Evolutionary conservation across 768 basidiomycete species (phyloP).

Genomic region (Mycena crocata): DNA sequence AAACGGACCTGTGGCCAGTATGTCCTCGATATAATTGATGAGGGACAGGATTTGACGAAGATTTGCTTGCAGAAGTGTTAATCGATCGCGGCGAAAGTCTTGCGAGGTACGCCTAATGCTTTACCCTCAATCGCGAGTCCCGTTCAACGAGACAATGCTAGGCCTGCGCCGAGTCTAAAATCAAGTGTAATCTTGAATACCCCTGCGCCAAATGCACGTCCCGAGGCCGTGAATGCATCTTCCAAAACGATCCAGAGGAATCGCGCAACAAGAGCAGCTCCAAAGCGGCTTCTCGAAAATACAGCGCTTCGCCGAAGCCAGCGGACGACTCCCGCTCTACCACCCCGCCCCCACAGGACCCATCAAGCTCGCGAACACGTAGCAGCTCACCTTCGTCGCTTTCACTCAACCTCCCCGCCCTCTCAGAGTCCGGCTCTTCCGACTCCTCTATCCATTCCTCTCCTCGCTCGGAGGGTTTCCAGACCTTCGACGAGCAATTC

Average conservation of each 20-base stretch:
- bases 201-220: slow-evolving; percentile 76
- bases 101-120: slow-evolving; percentile 58
- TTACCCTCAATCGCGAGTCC: no score
- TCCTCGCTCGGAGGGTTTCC: slow-evolving; percentile 48
- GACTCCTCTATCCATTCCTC: slow-evolving; percentile 51
- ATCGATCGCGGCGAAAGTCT: slow-evolving; percentile 73
- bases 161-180: slow-evolving; percentile 81
- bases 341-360: background rate
- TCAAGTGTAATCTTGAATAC: slow-evolving; percentile 76
- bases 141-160: slow-evolving; percentile 30
- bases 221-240: slow-evolving; percentile 73
- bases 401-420: background rate
- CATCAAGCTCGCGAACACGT: background rate
- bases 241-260: slow-evolving; percentile 61
- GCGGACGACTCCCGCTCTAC: background rate
- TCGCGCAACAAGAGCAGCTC: slow-evolving; percentile 55
- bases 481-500: slow-evolving; percentile 45
- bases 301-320: slow-evolving; percentile 28
- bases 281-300: slow-evolving; percentile 54
- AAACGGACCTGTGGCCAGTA: slow-evolving; percentile 76
- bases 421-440: slow-evolving; percentile 42
- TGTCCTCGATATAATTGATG: slow-evolving; percentile 54
- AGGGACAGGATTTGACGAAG: slow-evolving; percentile 19
- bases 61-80: slow-evolving; percentile 53
- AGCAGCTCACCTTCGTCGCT: slow-evolving; percentile 8